These are phyloP conservation scores for Hibiscus mutabilis DNA, from an alignment of 345 rosid species.

Conservation along the genomic window DNA sequence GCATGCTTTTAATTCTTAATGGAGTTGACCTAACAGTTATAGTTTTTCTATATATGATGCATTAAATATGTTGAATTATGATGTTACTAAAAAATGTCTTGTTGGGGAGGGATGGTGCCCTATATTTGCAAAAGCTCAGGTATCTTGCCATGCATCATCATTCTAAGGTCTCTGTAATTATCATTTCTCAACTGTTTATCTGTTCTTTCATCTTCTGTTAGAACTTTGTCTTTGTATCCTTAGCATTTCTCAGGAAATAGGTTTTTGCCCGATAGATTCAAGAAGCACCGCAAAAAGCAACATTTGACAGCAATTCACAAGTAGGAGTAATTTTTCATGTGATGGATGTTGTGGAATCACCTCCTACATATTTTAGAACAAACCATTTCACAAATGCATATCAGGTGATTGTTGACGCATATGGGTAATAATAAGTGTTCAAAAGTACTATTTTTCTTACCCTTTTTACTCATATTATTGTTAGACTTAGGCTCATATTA, in stretches of 20 bases:
- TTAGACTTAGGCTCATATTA: too few relatives aligned
- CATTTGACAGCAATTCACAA: constrained; percentile 86
- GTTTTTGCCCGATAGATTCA: constrained; percentile 58
- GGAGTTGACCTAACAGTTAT: too few relatives aligned
- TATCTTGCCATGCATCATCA: constrained; percentile 20
- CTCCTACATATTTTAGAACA: constrained; percentile 92
- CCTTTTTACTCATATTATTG: too few relatives aligned
- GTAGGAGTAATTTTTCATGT: constrained; percentile 89
- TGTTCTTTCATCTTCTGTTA: not conserved
- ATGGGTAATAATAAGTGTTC: too few relatives aligned
- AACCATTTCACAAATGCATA: too few relatives aligned
- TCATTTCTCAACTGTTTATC: not conserved
- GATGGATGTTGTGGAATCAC: constrained; percentile 79
- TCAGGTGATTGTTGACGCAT: too few relatives aligned
- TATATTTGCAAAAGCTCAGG: constrained; percentile 78
- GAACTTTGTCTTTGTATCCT: constrained; percentile 5
- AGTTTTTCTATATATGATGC: constrained; percentile 85
- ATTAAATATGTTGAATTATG: constrained; percentile 90
- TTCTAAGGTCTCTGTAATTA: not conserved
- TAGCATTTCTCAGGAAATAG: constrained; percentile 11
- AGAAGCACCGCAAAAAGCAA: constrained; percentile 85
- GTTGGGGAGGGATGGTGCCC: constrained; percentile 99
- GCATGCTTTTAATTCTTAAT: too few relatives aligned
- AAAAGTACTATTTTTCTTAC: too few relatives aligned
- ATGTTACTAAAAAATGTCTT: too few relatives aligned